Evolutionary conservation across 148 eudicot genomes (phyloP), one percentile per base, ranked within the genome.

Genomic region (Cornus florida): DNA sequence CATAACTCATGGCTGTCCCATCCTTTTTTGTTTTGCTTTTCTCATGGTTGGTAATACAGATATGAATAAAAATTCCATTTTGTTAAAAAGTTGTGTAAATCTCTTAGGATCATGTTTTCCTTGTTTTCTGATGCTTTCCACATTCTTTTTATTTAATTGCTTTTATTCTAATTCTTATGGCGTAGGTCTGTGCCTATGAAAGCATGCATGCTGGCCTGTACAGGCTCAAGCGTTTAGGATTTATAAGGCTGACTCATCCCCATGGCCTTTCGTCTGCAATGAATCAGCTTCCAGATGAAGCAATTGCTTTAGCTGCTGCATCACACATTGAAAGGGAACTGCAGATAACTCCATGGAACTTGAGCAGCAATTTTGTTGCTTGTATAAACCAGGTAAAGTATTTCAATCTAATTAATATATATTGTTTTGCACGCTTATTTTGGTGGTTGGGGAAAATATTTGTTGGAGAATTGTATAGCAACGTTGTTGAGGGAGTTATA

Each of bases 321-420:
- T 96, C 98, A 66, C 99, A 96, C 77, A 92, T 96, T 66, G 99
- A 96, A 88, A 89, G 98, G 82, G 99, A 96, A 89, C 89, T 96
- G 73, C 98, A 89, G 81, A 96, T 96, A 76, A 96, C 99, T 78
- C 98, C 99, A 48, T 96, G 99, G 99, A 96, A 90, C 86, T 88
- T 96, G 84, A 93, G 94, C 86, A 88, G 92, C 81, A 96, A 96
- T 81, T 96, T 96, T 83, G 99, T 96, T 78, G 92, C 97, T 68
- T 96, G 98, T 87, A 96, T 92, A 67, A 90, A 90, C 73, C 97
- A 95, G 97, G 99, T 91, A 84, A 84, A 75, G 57, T 60, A 35
- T 39, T 57, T 19, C 23, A 19, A 24, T 16, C 50, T 12, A 32
- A 65, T 67, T 69, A 28, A 19, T 12, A n/a, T 24, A 7, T 28